Evolutionary conservation across 2,329 filamentous ascomycete genomes (phyloP).

Genomic region (Teratosphaeria gauchensis): DNA sequence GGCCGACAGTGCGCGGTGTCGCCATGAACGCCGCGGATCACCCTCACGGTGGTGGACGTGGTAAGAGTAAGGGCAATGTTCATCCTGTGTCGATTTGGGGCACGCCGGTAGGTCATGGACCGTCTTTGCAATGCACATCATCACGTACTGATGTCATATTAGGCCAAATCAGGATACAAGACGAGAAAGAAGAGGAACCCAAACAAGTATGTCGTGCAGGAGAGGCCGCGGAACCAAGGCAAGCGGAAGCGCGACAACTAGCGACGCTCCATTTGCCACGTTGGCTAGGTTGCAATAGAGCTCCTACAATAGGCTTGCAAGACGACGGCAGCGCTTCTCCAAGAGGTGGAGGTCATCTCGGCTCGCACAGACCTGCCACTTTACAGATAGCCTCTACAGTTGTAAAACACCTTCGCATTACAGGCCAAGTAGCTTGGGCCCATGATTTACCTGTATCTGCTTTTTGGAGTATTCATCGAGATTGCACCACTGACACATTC

Average conservation of each 20-base stretch:
- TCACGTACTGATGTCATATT: conserved; percentile 11
- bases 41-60: conserved; percentile 96
- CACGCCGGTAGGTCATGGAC: conserved; percentile 60
- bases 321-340: no score
- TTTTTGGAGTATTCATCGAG: no score
- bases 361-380: no score
- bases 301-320: no score
- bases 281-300: background rate
- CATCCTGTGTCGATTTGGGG: conserved; percentile 96
- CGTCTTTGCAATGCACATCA: background rate
- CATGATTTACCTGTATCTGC: no score
- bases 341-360: no score
- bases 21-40: conserved; percentile 99
- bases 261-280: background rate
- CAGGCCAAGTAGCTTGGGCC: no score
- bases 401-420: no score
- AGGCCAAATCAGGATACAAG: conserved; percentile 81
- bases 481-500: no score
- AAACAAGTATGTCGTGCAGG: conserved; percentile 83
- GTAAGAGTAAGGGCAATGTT: conserved; percentile 98
- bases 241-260: conserved; percentile 46
- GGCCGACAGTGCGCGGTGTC: conserved; percentile 90
- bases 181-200: conserved; percentile 78
- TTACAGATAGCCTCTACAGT: no score
- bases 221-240: conserved; percentile 80